Percentiles rank a stretch among this genome's conserved stretches.
phyloP scores from a whole-genome alignment of 148 eudicot species.

The Limonium bicolor region DNA sequence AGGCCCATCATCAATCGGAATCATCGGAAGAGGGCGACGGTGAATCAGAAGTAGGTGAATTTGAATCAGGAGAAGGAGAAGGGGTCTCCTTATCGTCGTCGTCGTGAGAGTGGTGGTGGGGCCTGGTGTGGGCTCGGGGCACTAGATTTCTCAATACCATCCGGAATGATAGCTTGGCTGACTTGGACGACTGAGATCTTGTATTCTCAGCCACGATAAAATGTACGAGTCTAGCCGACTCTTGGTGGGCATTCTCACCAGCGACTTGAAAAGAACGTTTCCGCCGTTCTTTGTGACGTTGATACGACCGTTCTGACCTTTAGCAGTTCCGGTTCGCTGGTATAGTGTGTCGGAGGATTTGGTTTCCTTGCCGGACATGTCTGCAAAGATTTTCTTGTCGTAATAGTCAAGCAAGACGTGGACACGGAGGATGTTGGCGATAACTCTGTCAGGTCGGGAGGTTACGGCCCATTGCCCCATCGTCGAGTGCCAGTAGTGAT shows the following conservation, averaged over 20 bases:
- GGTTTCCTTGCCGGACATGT: slow-evolving; percentile 9
- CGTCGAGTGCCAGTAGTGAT: slow-evolving; percentile 29
- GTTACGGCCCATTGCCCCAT: slow-evolving; percentile 9
- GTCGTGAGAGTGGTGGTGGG: too few species aligned
- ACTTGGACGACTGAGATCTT: slow-evolving; percentile 30
- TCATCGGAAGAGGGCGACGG: too few species aligned
- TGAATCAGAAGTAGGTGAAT: too few species aligned
- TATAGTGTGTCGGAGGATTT: slow-evolving; percentile 14
- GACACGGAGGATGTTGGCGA: slow-evolving; percentile 13
- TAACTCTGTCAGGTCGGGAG: neutral
- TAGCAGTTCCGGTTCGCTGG: slow-evolving; percentile 23
- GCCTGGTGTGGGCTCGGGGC: too few species aligned
- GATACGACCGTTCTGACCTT: slow-evolving; percentile 14
- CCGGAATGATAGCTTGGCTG: too few species aligned
- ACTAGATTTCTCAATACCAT: too few species aligned
- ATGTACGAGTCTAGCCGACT: slow-evolving; percentile 12
- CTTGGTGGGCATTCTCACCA: slow-evolving; percentile 15
- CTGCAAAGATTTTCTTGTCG: slow-evolving; percentile 12
- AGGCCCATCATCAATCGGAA: too few species aligned
- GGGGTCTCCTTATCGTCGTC: too few species aligned
- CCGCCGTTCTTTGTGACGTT: slow-evolving; percentile 11
- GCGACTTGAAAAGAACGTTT: slow-evolving; percentile 14
- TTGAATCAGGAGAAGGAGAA: too few species aligned
- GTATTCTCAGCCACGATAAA: slow-evolving; percentile 21
- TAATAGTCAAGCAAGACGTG: slow-evolving; percentile 29